Conservation (phyloP, 2,329 filamentous ascomycete species). For the Curvularia sp. region DNA sequence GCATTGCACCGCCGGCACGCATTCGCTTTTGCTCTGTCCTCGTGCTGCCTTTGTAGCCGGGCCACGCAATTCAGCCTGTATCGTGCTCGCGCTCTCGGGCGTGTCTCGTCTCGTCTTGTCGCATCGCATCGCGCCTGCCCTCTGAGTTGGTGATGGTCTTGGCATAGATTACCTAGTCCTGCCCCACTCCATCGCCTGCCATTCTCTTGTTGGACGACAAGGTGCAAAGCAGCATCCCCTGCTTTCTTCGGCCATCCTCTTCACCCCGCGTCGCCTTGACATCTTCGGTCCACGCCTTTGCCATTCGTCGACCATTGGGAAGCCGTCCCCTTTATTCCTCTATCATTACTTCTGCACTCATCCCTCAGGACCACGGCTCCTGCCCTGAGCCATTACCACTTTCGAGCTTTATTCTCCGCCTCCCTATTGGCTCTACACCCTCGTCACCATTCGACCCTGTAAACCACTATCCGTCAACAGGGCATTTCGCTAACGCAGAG, state of each 20-base stretch:
- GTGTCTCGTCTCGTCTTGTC: neutral
- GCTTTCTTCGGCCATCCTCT: constrained; percentile 19
- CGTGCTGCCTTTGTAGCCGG: too few relatives aligned
- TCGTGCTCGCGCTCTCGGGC: neutral
- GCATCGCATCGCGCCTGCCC: constrained; percentile 16
- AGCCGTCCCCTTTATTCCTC: constrained; percentile 11
- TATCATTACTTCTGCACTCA: constrained; percentile 16
- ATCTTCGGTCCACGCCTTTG: constrained; percentile 26
- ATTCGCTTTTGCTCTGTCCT: constrained; percentile 27
- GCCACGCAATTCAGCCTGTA: too few relatives aligned
- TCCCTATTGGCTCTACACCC: constrained; percentile 17
- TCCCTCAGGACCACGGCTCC: constrained; percentile 2
- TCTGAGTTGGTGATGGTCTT: constrained; percentile 23
- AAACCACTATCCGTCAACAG: constrained; percentile 12
- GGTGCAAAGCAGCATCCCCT: constrained; percentile 24
- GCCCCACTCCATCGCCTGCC: constrained; percentile 36
- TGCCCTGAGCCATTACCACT: constrained; percentile 5
- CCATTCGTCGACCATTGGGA: constrained; percentile 18
- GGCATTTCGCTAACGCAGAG: constrained; percentile 14
- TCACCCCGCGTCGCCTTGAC: constrained; percentile 19
- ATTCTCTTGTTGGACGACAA: constrained; percentile 34
- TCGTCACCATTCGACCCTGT: constrained; percentile 26
- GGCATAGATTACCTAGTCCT: constrained; percentile 28
- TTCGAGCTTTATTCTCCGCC: constrained; percentile 5
- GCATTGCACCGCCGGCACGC: constrained; percentile 48